Evolutionary conservation across 1,284 basidiomycete species (phyloP), one percentile per base, ranked within the genome.

Genomic region (Amylostereum areolatum): DNA sequence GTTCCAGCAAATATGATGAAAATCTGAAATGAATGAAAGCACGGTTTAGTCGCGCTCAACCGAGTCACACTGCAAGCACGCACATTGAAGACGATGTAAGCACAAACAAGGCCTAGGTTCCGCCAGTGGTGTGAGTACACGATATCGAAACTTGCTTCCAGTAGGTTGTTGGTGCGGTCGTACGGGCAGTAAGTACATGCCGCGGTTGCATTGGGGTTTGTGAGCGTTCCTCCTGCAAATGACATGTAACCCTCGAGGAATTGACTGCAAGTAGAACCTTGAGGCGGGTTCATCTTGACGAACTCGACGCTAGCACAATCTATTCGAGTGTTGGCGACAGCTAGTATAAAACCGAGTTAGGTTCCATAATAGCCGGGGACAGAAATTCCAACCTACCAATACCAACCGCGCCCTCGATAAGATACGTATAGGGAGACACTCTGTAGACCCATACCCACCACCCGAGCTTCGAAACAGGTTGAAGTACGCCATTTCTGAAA

Each of bases 1-100:
- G 18, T 18, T 18, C 18, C 18, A 18, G 18, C 18, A 18, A 18
- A 18, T 18, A 18, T 18, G 18, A 18, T 18, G 18, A 18, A 18
- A 18, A 18, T 18, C 18, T 18, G 18, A 18, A 18, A 18, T 18
- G 18, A 18, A 18, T 18, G 18, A 18, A 18, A 18, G 18, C 18
- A 18, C 18, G 18, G 18, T 18, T 18, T 18, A 18, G 18, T 18
- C 18, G 18, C 18, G 18, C 18, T 18, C 18, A 18, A 18, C 18
- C 18, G 18, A 18, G 18, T 18, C 18, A 18, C 18, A 18, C 18
- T 18, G 18, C 18, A 18, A 18, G 42, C 18, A 57, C 65, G 56
- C 50, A 75, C 73, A 56, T 89, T 88, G 67, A 88, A 78, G n/a
- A 70, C 55, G 55, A 84, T 76, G 66, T 79, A 90, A 0, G 66